Evolutionary conservation across 257 asterid species (phyloP).

Genomic region (Fraxinus excelsior): DNA sequence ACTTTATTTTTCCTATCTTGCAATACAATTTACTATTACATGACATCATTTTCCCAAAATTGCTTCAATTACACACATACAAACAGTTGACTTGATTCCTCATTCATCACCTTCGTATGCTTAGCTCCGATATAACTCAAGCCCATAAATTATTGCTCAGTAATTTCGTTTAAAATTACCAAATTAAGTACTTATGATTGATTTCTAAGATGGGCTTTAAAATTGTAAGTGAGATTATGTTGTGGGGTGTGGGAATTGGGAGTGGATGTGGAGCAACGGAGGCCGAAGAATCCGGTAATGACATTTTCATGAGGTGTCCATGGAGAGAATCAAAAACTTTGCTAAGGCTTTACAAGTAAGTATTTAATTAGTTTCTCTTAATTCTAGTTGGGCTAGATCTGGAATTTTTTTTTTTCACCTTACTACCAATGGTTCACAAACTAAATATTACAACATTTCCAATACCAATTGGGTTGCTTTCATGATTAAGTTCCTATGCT

Average conservation of each 20-base stretch:
- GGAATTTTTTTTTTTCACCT: neutral
- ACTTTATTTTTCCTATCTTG: conserved; percentile 35
- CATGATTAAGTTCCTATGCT: neutral
- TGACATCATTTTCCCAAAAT: conserved; percentile 44
- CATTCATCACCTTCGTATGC: conserved; percentile 23
- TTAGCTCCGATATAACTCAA: conserved; percentile 38
- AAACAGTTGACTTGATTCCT: conserved; percentile 17
- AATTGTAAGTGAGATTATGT: conserved; percentile 19
- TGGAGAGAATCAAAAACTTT: conserved; percentile 79
- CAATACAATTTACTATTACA: conserved; percentile 32
- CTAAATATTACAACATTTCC: neutral
- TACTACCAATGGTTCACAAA: neutral
- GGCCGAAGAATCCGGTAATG: conserved; percentile 45
- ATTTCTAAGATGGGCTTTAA: neutral
- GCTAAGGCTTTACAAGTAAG: conserved; percentile 81
- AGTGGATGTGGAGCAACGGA: conserved; percentile 45
- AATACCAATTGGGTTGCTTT: neutral
- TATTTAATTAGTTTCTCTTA: neutral
- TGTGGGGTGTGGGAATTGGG: neutral
- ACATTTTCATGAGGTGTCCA: conserved; percentile 64
- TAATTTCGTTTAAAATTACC: neutral
- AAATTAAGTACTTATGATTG: conserved; percentile 19
- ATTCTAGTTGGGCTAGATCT: no score
- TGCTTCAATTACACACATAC: conserved; percentile 49
- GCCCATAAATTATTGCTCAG: conserved; percentile 18